phyloP scores from a whole-genome alignment of 164 flowering plant genomes.

The Chloranthus sessilifolius region DNA sequence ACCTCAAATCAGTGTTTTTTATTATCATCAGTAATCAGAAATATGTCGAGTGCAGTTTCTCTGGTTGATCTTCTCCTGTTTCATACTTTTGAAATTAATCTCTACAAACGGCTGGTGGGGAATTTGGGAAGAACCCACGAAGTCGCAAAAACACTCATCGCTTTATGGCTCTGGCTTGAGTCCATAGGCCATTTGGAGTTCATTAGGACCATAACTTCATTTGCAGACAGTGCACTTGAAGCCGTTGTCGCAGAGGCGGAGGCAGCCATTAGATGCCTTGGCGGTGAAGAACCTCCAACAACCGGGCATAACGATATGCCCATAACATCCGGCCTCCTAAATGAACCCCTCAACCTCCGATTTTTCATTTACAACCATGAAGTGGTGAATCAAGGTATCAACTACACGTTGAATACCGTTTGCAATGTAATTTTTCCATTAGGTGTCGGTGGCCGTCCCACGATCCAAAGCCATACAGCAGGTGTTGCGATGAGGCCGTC shows the following conservation, averaged over 20 bases:
- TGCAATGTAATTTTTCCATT: constrained; percentile 1
- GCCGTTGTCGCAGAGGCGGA: not conserved
- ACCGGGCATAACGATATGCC: not conserved
- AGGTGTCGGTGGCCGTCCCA: too few relatives aligned
- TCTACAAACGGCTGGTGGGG: not conserved
- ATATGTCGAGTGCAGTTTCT: not conserved
- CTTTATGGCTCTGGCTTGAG: constrained; percentile 7
- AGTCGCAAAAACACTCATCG: not conserved
- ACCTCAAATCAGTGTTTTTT: too few relatives aligned
- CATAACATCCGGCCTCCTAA: not conserved
- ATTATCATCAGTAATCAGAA: too few relatives aligned
- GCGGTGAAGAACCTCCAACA: not conserved
- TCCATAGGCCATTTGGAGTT: constrained; percentile 4
- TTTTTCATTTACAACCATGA: constrained; percentile 5
- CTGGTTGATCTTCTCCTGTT: not conserved
- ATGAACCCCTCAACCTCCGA: constrained; percentile 4
- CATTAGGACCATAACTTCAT: not conserved
- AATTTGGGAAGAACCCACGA: not conserved
- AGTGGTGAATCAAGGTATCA: not conserved
- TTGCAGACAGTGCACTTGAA: not conserved
- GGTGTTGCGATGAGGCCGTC: too few relatives aligned
- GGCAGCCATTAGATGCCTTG: not conserved
- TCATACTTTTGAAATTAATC: not conserved
- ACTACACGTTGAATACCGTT: not conserved
- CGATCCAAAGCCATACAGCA: too few relatives aligned